Base-by-base conservation (phyloP, 345 rosid genomes). In the Durio zibethinus region DNA sequence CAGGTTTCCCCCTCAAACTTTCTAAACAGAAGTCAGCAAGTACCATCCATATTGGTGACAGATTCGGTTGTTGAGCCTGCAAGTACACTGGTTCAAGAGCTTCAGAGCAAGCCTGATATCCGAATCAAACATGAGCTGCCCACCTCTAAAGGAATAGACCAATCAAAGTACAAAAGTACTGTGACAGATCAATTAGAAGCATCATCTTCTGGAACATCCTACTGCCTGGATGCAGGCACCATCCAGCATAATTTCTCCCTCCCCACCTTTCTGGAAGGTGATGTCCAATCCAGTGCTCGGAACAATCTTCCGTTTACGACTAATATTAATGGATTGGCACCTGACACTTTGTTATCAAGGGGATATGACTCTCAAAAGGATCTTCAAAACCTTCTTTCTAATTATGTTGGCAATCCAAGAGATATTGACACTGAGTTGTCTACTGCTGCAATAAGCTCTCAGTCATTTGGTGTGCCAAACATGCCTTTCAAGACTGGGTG, bases 341-440 rank as follows among this genome's bases (percentile, higher is more conserved):
- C 98, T 54, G 98, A 96, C 80, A 89, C 90, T 10, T 71, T 96
- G 75, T 83, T 96, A 82, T 87, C 97, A 0, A 90, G 97, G 81
- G 99, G 91, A 73, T 93, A 83, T 84, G 97, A 93, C 81, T 91
- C 98, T 67, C 97, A 92, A 80, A 96, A 93, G 88, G 99, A 96
- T 84, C 91, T 96, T 25, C 99, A 93, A 76, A 91, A 93, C 88
- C 82, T 96, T 88, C 93, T 96, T 77, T 82, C 91, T 45, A 92
- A 87, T 80, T 96, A 91, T 86, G 94, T 94, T 60, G 85, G 90
- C 61, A 82, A 85, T 33, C 90, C 91, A 53, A 90, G 88, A 78
- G 98, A 93, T 79, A 92, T 95, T 68, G 97, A 91, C 80, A 96
- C 97, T 4, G 99, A 96, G 77, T 85, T 93, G 80, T 86, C 99